A percentile compares a stretch with the other conserved stretches of the same genome.
phyloP scores from a whole-genome alignment of 352 stramenopile genomes.

The Phytopythium boreale region DNA sequence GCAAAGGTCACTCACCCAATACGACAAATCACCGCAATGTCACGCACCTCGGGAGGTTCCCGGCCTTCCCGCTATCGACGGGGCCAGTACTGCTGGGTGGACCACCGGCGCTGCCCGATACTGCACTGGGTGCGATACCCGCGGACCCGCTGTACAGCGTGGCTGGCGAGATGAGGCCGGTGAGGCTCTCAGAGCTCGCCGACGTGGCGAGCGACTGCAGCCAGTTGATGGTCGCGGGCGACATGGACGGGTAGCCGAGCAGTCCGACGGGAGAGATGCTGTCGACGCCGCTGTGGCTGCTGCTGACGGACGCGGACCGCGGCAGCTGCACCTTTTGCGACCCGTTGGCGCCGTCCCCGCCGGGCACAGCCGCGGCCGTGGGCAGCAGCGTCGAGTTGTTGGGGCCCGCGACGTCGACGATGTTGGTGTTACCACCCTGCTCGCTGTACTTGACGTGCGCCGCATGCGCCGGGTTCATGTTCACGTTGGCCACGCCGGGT shows the following conservation, averaged over 20 bases:
- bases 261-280: constrained; percentile 54
- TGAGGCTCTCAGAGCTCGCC: constrained; percentile 56
- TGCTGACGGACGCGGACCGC: constrained; percentile 40
- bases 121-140: constrained; percentile 8
- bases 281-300: constrained; percentile 35
- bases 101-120: constrained; percentile 10
- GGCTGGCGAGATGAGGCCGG: constrained; percentile 55
- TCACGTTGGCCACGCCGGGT: background rate
- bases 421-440: background rate
- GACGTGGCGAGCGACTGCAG: constrained; percentile 73
- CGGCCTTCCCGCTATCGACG: constrained; percentile 15
- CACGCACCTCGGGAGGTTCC: constrained; percentile 28
- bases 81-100: constrained; percentile 14
- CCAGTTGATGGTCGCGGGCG: constrained; percentile 73
- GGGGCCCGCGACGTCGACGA: constrained; percentile 3
- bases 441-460: constrained; percentile 7
- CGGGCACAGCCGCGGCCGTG: background rate
- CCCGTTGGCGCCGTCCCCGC: background rate
- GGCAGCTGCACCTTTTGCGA: constrained; percentile 45
- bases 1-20: background rate
- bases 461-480: background rate
- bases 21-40: background rate
- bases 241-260: constrained; percentile 63
- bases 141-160: constrained; percentile 31
- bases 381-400: background rate